Base-by-base conservation (phyloP, 441 rosid genomes). In the Daphne laureola region DNA sequence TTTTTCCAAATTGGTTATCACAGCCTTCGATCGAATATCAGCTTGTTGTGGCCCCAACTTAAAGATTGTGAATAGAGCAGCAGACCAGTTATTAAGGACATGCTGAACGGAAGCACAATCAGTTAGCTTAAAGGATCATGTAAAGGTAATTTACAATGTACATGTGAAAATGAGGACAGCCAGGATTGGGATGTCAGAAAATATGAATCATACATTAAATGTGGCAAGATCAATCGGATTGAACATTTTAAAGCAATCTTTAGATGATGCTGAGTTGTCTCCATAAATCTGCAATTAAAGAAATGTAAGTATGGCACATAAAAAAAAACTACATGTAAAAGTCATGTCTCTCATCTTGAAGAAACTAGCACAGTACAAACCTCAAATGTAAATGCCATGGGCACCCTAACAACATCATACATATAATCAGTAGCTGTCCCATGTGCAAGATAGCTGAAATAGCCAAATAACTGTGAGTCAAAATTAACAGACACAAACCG, bases 351-450 rank as follows among this genome's bases (percentile, higher is more conserved):
- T 60, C 8, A n/a, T 16, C 41, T 43, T 36, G 47, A 52, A 54
- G 42, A 35, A 21, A 27, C 42, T 67, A 7, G n/a, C 64, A 55
- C 53, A 53, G 53, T 51, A 67, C 79, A 65, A 53, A 90, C 99
- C 99, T 94, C 99, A 56, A 94, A 94, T 74, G 98, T 90, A 77
- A 90, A 94, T 59, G 98, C 87, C 98, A 90, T 84, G 18, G 99
- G 99, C 58, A 79, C 87, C 75, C 71, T 82, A 12, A 75, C 81
- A 59, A 90, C 69, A 31, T 90, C 95, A 41, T 82, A 87, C 80
- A 94, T 87, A 80, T 82, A 94, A 74, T 94, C 99, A 14, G 99
- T 90, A 49, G 98, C 96, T 23, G 98, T 90, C 47, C 99, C 98
- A 61, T 94, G 99, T 1, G 99, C 99, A 55, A 94, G 72, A 74